phyloP scores from a whole-genome alignment of 352 stramenopile genomes.

The Globisporangium emineosum region DNA sequence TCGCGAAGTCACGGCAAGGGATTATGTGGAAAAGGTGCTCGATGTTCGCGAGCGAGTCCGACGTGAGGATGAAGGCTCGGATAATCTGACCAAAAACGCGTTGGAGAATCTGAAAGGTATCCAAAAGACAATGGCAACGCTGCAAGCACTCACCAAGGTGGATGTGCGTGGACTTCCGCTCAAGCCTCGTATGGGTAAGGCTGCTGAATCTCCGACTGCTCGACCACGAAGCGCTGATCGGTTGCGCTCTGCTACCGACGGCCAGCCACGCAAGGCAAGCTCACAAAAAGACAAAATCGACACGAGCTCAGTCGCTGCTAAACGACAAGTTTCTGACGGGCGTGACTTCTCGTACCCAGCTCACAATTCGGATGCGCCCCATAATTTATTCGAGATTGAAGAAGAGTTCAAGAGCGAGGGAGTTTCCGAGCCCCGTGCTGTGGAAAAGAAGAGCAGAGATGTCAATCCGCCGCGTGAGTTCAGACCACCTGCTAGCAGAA shows the following conservation, averaged over 20 bases:
- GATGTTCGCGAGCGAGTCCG: not conserved
- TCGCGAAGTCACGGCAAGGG: not conserved
- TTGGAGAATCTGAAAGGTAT: conserved; percentile 18
- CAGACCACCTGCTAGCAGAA: not conserved
- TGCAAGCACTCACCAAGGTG: conserved; percentile 12
- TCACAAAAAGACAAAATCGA: not conserved
- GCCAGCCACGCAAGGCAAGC: not conserved
- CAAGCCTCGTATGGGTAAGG: conserved; percentile 1
- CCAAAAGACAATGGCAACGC: conserved; percentile 14
- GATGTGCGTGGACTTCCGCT: conserved; percentile 17
- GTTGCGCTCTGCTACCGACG: not conserved
- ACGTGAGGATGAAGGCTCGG: not conserved
- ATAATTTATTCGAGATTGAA: not conserved
- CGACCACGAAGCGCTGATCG: not conserved
- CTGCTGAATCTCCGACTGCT: not conserved
- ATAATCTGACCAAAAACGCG: conserved; percentile 11
- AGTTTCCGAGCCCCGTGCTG: not conserved
- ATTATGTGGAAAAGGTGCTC: not conserved
- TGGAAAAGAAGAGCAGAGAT: not conserved
- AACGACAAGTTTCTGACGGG: not conserved
- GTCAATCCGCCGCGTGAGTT: not conserved
- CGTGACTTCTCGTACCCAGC: not conserved
- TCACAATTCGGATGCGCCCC: not conserved
- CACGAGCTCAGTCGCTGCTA: not conserved
- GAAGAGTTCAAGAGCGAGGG: conserved; percentile 2